Conservation (phyloP, 108 stramenopile species). For the Licmophora abbreviata region DNA sequence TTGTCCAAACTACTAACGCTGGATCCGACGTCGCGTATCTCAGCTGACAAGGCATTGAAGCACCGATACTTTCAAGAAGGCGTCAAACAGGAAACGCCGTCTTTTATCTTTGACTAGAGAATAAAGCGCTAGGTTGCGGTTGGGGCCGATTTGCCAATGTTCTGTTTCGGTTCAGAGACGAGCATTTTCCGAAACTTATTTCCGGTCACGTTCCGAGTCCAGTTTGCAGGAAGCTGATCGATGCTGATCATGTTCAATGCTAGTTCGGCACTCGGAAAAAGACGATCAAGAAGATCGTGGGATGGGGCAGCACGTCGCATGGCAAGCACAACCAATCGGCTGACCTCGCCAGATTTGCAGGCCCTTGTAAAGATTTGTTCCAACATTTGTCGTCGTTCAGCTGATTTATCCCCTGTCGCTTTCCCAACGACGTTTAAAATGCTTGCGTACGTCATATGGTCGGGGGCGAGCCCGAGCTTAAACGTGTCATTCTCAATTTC, state of each 20-base stretch:
- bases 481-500: conserved; percentile 21
- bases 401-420: conserved; percentile 24
- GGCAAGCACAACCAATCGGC: conserved; percentile 17
- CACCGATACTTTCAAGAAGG: conserved; percentile 37
- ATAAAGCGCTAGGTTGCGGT: too few species aligned
- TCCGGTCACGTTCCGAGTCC: too few species aligned
- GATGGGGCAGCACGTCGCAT: neutral
- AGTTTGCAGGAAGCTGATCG: conserved; percentile 1
- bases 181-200: too few species aligned
- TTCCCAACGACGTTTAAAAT: conserved; percentile 25
- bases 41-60: conserved; percentile 81
- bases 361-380: conserved; percentile 34
- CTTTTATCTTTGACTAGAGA: conserved; percentile 21
- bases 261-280: neutral
- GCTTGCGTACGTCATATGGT: conserved; percentile 31
- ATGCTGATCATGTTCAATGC: neutral
- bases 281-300: neutral
- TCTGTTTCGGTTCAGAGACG: too few species aligned
- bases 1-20: conserved; percentile 74
- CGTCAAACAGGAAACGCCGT: conserved; percentile 24
- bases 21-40: conserved; percentile 84
- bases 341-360: conserved; percentile 26
- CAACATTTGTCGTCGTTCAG: conserved; percentile 28
- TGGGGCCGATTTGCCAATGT: too few species aligned
- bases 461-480: conserved; percentile 19